These are phyloP conservation scores for Mucor circinelloides DNA, from an alignment of 371 early-diverging fungal species.

Conservation along the genomic window DNA sequence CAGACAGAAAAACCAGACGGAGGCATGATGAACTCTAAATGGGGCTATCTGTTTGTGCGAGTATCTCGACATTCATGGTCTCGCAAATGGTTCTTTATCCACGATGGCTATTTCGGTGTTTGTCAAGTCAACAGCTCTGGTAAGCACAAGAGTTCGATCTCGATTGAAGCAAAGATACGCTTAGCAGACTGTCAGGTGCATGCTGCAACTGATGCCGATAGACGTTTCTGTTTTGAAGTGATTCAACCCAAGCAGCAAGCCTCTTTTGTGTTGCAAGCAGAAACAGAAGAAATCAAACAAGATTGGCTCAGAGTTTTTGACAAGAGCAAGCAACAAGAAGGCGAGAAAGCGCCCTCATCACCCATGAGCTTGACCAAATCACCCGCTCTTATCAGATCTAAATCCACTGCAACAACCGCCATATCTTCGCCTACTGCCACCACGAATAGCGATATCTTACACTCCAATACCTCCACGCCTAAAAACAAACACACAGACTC, in stretches of 20 bases:
- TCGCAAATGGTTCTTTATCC: conserved; percentile 55
- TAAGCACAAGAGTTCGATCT: conserved; percentile 46
- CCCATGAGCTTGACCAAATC: conserved; percentile 5
- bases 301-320: conserved; percentile 62
- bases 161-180: conserved; percentile 45
- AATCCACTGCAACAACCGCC: conserved; percentile 7
- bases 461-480: background rate
- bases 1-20: background rate
- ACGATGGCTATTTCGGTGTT: conserved; percentile 48
- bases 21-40: conserved; percentile 12
- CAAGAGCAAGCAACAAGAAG: conserved; percentile 39
- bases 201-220: conserved; percentile 44
- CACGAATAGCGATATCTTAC: background rate
- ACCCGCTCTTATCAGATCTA: background rate
- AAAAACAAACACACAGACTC: background rate
- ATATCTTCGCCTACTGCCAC: conserved; percentile 2
- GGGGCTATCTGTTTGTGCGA: conserved; percentile 30
- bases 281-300: conserved; percentile 60
- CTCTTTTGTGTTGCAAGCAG: conserved; percentile 58
- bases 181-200: conserved; percentile 55
- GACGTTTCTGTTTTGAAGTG: conserved; percentile 71
- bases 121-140: conserved; percentile 29
- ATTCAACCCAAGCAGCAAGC: conserved; percentile 10
- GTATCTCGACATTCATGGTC: conserved; percentile 35
- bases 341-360: background rate